Percentiles rank a stretch among this genome's conserved stretches.
phyloP scores from a whole-genome alignment of 306 rosid species.

The Cucurbita ficifolia region DNA sequence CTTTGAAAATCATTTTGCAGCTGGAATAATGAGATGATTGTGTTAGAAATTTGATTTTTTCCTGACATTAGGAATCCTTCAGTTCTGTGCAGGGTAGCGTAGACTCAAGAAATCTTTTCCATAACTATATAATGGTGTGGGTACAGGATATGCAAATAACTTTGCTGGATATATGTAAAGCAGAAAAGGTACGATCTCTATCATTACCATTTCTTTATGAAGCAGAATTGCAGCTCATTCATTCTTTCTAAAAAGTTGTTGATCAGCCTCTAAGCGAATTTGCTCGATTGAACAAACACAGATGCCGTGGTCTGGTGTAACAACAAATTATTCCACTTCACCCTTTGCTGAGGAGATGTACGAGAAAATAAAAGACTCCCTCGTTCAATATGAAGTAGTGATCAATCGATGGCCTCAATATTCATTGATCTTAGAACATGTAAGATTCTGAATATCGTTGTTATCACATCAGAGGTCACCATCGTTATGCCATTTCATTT shows the following conservation, averaged over 20 bases:
- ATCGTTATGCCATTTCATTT: neutral
- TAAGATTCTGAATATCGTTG: slow-evolving; percentile 21
- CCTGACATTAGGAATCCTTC: slow-evolving; percentile 18
- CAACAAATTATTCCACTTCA: slow-evolving; percentile 76
- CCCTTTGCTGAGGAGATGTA: slow-evolving; percentile 92
- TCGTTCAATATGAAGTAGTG: slow-evolving; percentile 63
- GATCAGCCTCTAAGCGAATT: neutral
- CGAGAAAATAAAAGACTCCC: slow-evolving; percentile 65
- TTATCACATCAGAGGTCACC: neutral
- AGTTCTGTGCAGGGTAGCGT: slow-evolving; percentile 76
- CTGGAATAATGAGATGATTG: neutral
- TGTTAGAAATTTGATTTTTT: neutral
- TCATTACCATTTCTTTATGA: neutral
- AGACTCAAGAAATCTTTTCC: slow-evolving; percentile 69
- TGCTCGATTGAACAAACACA: slow-evolving; percentile 19
- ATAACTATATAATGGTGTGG: slow-evolving; percentile 84
- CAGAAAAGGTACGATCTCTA: slow-evolving; percentile 58
- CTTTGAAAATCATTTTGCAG: slow-evolving; percentile 2
- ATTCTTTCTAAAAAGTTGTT: neutral
- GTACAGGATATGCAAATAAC: slow-evolving; percentile 80
- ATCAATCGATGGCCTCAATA: slow-evolving; percentile 96
- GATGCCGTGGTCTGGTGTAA: slow-evolving; percentile 97
- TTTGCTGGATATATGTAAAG: slow-evolving; percentile 76
- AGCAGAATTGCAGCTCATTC: neutral
- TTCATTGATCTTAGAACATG: slow-evolving; percentile 72